A percentile compares a stretch with the other conserved stretches of the same genome.
These are phyloP conservation scores for Syzygium grande DNA, from an alignment of 345 rosid species.

Conservation along the genomic window DNA sequence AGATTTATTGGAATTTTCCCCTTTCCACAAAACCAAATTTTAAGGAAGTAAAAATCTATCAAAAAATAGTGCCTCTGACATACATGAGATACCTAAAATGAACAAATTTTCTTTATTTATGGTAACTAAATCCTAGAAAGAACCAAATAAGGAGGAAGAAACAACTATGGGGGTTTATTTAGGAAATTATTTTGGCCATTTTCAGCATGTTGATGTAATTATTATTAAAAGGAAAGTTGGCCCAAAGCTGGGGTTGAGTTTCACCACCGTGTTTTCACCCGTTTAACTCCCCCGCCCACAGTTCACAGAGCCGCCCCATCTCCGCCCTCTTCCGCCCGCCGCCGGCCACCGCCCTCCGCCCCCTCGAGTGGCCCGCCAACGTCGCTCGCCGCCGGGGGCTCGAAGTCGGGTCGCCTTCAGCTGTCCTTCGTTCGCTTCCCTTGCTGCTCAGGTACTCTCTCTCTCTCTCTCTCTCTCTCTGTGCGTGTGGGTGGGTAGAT, in stretches of 20 bases:
- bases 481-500: not conserved
- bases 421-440: not conserved
- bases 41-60: too few species aligned
- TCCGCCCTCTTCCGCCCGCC: not conserved
- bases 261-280: not conserved
- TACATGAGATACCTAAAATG: too few species aligned
- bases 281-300: not conserved
- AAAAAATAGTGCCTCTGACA: too few species aligned
- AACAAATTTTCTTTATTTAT: too few species aligned
- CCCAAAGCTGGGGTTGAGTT: not conserved
- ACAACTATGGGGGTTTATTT: too few species aligned
- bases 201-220: too few species aligned
- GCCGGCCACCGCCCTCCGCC: not conserved
- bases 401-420: not conserved
- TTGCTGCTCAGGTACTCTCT: not conserved
- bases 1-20: too few species aligned
- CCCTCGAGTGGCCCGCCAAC: not conserved
- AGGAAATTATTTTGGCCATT: too few species aligned
- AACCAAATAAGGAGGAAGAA: too few species aligned
- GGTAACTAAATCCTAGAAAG: too few species aligned
- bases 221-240: too few species aligned
- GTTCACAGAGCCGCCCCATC: not conserved
- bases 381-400: not conserved
- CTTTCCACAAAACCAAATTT: too few species aligned
- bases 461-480: not conserved